Evolutionary conservation across 2,329 filamentous ascomycete genomes (phyloP), one percentile per base, ranked within the genome.

Genomic region (Colletotrichum melonis): DNA sequence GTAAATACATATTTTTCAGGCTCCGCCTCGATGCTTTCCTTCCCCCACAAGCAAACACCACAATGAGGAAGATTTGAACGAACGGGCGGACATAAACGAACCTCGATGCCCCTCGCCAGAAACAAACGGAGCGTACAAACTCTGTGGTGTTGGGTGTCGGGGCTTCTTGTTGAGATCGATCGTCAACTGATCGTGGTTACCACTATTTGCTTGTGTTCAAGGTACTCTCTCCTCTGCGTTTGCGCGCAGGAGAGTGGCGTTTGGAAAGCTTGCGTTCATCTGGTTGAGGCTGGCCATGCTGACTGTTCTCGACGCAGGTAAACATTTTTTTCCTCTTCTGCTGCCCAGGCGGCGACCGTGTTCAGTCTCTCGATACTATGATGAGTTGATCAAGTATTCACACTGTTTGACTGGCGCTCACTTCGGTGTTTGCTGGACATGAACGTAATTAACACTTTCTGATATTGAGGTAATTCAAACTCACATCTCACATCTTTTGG

Each of bases 1-100:
- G 86, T 88, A 88, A 74, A 64, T 76, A 49, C 26, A 63, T 14
- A 59, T 49, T 14, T 22, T 22, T 38, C 42, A 32, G 26, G 30
- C 38, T 64, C 52, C 65, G 67, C 75, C 52, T 74, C 49, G 62
- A 60, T 46, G 57, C 72, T 75, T 26, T 14, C 30, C 58, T 79
- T 76, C 68, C 70, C 38, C 54, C 62, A 24, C 49, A 65, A 55
- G 72, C 67, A 65, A 63, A 52, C 62, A 67, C 72, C 63, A 73
- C 74, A 79, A 88, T 91, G 89, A 91, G 85, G 89, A 91, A 88
- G 84, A 83, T 83, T 90, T 91, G 89, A 90, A 91, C 89, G 89
- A 91, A 91, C 89, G 89, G 89, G 89, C 89, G 89, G 89, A 91
- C 89, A 91, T 89, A 90, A 89, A 85, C 83, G 88, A 90, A 88